These are phyloP conservation scores for Colletotrichum chlorophyti DNA, from an alignment of 2,329 filamentous ascomycete species.

Conservation along the genomic window DNA sequence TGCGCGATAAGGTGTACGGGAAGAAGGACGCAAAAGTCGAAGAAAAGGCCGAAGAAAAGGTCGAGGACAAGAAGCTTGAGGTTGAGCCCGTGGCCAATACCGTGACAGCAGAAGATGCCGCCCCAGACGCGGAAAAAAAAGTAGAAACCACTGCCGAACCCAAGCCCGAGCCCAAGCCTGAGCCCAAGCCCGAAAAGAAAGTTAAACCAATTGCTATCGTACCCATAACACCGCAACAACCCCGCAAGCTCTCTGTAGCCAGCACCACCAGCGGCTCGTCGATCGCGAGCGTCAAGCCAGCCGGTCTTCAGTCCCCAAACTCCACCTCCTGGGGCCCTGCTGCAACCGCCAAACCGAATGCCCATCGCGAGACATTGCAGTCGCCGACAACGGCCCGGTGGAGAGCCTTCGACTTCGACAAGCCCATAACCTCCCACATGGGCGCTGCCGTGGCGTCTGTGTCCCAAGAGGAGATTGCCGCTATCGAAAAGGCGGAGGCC, in stretches of 20 bases:
- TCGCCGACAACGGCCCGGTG: conserved; percentile 50
- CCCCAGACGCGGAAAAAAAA: too few relatives aligned
- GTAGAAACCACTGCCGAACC: too few relatives aligned
- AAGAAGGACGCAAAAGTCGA: conserved; percentile 40
- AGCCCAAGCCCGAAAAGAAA: conserved; percentile 21
- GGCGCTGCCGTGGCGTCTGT: conserved; percentile 41
- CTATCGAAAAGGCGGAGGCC: conserved; percentile 45
- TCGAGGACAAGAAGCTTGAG: conserved; percentile 30
- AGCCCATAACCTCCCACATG: conserved; percentile 36
- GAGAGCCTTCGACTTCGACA: conserved; percentile 40
- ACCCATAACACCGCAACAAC: conserved; percentile 11
- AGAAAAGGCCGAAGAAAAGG: conserved; percentile 26
- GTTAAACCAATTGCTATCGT: background rate
- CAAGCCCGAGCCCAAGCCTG: too few relatives aligned
- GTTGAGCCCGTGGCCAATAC: background rate
- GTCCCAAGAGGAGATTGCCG: conserved; percentile 46
- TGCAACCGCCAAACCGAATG: conserved; percentile 30
- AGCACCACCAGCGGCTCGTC: conserved; percentile 1
- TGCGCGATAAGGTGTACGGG: conserved; percentile 62
- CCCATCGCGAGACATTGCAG: conserved; percentile 44
- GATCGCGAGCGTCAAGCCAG: conserved; percentile 23
- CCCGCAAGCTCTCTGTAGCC: conserved; percentile 18
- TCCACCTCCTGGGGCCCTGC: conserved; percentile 48
- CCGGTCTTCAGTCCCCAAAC: conserved; percentile 53
- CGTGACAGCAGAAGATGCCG: too few relatives aligned